Evolutionary conservation across 179 eudicot species (phyloP).

Genomic region (Beta macrorhiza): DNA sequence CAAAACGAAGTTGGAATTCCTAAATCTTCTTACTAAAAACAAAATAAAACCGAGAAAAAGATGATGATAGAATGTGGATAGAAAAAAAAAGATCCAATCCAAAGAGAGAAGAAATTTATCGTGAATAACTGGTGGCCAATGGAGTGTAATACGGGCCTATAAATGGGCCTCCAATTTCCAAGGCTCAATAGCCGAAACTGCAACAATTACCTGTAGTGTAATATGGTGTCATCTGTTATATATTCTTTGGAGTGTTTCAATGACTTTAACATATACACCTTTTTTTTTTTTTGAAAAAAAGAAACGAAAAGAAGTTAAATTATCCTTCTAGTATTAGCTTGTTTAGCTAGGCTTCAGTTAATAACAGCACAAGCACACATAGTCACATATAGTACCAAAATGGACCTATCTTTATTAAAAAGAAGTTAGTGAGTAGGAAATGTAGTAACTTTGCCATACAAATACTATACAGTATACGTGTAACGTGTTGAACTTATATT

Average conservation of each 20-base stretch:
- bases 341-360: too few species aligned
- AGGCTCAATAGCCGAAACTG: conserved; percentile 33
- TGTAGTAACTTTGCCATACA: not conserved
- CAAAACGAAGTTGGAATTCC: not conserved
- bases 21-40: conserved; percentile 15
- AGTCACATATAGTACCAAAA: not conserved
- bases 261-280: not conserved
- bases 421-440: conserved; percentile 14
- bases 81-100: conserved; percentile 42
- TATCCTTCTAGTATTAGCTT: too few species aligned
- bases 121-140: conserved; percentile 39
- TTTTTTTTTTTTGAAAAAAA: too few species aligned
- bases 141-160: conserved; percentile 26
- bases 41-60: conserved; percentile 23
- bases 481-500: not conserved
- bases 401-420: not conserved
- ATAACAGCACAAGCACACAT: not conserved
- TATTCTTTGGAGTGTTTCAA: not conserved
- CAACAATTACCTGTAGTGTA: conserved; percentile 41
- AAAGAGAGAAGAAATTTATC: conserved; percentile 32
- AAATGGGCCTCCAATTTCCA: conserved; percentile 28
- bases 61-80: conserved; percentile 6
- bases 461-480: too few species aligned
- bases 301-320: too few species aligned
- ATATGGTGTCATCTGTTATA: conserved; percentile 30